Conservation (phyloP, 805 yeast species). For the Candida manassasensis region DNA sequence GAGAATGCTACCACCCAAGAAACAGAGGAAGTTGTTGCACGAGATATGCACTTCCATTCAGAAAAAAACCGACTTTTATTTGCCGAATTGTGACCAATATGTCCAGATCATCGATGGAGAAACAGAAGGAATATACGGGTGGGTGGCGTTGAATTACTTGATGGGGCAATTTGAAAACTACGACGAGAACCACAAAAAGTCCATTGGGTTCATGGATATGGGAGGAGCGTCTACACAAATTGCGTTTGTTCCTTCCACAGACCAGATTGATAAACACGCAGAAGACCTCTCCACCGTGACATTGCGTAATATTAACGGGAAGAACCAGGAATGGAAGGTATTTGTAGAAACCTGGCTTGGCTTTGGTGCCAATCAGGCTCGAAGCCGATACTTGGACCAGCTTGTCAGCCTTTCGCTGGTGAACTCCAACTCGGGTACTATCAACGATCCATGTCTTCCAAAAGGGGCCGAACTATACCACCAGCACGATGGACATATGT, state of each 20-base stretch:
- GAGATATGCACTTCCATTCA: slow-evolving; percentile 58
- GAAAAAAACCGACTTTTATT: slow-evolving; percentile 49
- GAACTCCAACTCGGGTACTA: slow-evolving; percentile 12
- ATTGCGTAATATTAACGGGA: slow-evolving; percentile 68
- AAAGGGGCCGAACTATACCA: slow-evolving; percentile 49
- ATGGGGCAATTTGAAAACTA: slow-evolving; percentile 58
- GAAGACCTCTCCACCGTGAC: slow-evolving; percentile 70
- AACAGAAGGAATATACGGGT: slow-evolving; percentile 91
- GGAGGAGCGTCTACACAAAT: slow-evolving; percentile 98
- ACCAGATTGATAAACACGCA: slow-evolving; percentile 58
- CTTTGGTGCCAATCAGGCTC: slow-evolving; percentile 94
- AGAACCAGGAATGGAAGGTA: slow-evolving; percentile 69
- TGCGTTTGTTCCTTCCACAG: slow-evolving; percentile 79
- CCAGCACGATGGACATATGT: slow-evolving; percentile 41
- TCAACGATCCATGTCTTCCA: slow-evolving; percentile 82
- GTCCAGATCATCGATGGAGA: slow-evolving; percentile 90
- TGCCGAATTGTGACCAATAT: slow-evolving; percentile 61
- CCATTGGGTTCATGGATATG: slow-evolving; percentile 97
- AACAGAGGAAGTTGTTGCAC: slow-evolving; percentile 49
- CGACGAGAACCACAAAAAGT: slow-evolving; percentile 31
- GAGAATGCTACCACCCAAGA: slow-evolving; percentile 62
- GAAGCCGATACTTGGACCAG: slow-evolving; percentile 62
- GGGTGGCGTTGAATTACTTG: slow-evolving; percentile 88
- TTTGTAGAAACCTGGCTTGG: slow-evolving; percentile 97
- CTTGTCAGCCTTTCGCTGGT: slow-evolving; percentile 34